phyloP scores from a whole-genome alignment of 2,329 filamentous ascomycete species.

The Cercospora berteroae region DNA sequence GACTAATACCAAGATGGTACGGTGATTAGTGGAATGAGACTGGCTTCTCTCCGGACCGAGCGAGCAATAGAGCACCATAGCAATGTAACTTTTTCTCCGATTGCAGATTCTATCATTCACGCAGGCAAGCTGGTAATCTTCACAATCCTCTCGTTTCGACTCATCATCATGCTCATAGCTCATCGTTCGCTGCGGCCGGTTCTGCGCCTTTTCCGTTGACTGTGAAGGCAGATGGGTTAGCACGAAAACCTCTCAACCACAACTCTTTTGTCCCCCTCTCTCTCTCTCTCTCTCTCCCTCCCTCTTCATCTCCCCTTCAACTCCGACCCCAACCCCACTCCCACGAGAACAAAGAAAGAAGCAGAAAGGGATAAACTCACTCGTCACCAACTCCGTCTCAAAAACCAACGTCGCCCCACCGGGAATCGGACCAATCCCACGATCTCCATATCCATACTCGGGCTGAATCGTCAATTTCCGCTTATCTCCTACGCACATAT shows the following conservation, averaged over 20 bases:
- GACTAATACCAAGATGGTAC: neutral
- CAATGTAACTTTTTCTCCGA: neutral
- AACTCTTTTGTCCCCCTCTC: neutral
- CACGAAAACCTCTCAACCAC: neutral
- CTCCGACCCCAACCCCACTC: neutral
- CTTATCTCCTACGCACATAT: conserved; percentile 98
- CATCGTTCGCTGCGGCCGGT: neutral
- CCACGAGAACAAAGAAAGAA: neutral
- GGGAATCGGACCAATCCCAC: conserved; percentile 80
- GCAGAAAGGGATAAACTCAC: conserved; percentile 42
- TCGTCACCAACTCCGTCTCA: conserved; percentile 84
- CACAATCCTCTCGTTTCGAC: too few species aligned
- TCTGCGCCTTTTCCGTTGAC: conserved; percentile 15
- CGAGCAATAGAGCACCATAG: neutral
- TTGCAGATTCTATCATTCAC: neutral
- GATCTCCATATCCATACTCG: conserved; percentile 73
- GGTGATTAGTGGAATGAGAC: neutral
- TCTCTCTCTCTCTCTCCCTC: neutral
- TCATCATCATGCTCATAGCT: conserved; percentile 7
- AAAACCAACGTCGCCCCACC: conserved; percentile 81
- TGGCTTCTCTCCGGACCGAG: neutral
- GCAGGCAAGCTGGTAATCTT: neutral
- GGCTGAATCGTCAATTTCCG: conserved; percentile 85
- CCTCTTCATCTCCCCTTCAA: neutral
- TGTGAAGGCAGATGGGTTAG: neutral